Conservation (phyloP, 2,329 filamentous ascomycete species). For the Whalleya microplaca region DNA sequence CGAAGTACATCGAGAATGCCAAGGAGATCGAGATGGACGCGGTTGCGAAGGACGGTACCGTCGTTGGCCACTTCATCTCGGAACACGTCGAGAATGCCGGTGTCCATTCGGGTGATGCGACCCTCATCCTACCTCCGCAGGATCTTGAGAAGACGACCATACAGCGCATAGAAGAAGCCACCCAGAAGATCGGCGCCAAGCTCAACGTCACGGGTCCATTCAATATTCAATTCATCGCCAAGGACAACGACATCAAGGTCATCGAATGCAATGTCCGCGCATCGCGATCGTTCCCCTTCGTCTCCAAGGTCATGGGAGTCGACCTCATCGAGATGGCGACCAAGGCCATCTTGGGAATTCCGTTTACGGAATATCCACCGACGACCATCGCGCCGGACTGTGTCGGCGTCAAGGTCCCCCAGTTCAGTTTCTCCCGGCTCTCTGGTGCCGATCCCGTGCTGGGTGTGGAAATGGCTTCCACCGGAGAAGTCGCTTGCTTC, state of each 20-base stretch:
- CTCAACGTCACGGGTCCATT: conserved; percentile 95
- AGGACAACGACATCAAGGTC: conserved; percentile 99
- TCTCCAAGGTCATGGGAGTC: conserved; percentile 97
- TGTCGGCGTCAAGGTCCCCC: conserved; percentile 96
- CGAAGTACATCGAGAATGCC: conserved; percentile 98
- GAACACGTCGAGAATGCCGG: conserved; percentile 99
- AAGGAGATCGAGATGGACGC: conserved; percentile 99
- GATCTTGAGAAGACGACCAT: conserved; percentile 91
- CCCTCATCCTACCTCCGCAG: conserved; percentile 90
- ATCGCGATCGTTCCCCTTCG: conserved; percentile 95
- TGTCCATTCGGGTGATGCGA: conserved; percentile 97
- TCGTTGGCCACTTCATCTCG: conserved; percentile 95
- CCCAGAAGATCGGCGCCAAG: conserved; percentile 89
- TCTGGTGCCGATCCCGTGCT: conserved; percentile 95
- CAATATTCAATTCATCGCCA: conserved; percentile 99
- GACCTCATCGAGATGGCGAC: conserved; percentile 99
- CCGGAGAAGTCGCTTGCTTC: conserved; percentile 96
- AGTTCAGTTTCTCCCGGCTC: conserved; percentile 97
- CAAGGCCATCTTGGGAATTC: conserved; percentile 88
- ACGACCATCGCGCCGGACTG: conserved; percentile 77
- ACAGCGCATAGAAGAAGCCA: conserved; percentile 88
- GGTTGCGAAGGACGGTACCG: conserved; percentile 84
- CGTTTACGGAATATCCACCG: conserved; percentile 80
- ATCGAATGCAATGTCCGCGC: conserved; percentile 99
- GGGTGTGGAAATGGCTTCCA: conserved; percentile 99